phyloP scores from a whole-genome alignment of 2,329 filamentous ascomycete genomes.

The Chlorencoelia australis region DNA sequence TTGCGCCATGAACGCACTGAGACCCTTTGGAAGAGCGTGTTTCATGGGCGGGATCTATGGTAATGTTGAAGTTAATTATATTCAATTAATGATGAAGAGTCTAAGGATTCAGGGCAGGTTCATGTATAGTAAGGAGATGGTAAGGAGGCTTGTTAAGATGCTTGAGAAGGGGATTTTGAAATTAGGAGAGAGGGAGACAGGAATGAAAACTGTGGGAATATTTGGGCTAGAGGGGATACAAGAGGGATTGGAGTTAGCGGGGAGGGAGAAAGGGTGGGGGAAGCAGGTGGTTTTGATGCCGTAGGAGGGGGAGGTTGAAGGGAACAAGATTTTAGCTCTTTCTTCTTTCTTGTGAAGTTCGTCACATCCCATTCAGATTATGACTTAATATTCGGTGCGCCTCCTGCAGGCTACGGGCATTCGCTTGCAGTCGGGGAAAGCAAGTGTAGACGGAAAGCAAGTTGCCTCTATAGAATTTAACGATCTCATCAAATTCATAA shows the following conservation, averaged over 20 bases:
- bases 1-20: conserved; percentile 6
- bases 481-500: too few relatives aligned
- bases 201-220: conserved; percentile 4
- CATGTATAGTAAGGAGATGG: conserved; percentile 7
- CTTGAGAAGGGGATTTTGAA: conserved; percentile 12
- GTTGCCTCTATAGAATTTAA: too few relatives aligned
- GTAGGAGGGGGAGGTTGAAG: too few relatives aligned
- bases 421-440: too few relatives aligned
- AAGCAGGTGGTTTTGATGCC: conserved; percentile 8
- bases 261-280: conserved; percentile 5
- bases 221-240: conserved; percentile 8
- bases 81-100: conserved; percentile 7
- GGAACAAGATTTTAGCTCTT: too few relatives aligned
- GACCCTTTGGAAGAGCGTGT: conserved; percentile 3
- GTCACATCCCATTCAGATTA: too few relatives aligned
- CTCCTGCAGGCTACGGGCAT: too few relatives aligned
- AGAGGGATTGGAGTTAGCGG: conserved; percentile 5
- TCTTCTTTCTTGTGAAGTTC: too few relatives aligned
- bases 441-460: too few relatives aligned
- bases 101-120: conserved; percentile 7
- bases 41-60: conserved; percentile 11
- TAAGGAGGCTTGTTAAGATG: conserved; percentile 8
- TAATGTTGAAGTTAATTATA: conserved; percentile 7
- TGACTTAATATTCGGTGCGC: too few relatives aligned
- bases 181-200: conserved; percentile 4